These are phyloP conservation scores for Dendrobium chrysotoxum DNA, from an alignment of 106 monocot species.

Conservation along the genomic window DNA sequence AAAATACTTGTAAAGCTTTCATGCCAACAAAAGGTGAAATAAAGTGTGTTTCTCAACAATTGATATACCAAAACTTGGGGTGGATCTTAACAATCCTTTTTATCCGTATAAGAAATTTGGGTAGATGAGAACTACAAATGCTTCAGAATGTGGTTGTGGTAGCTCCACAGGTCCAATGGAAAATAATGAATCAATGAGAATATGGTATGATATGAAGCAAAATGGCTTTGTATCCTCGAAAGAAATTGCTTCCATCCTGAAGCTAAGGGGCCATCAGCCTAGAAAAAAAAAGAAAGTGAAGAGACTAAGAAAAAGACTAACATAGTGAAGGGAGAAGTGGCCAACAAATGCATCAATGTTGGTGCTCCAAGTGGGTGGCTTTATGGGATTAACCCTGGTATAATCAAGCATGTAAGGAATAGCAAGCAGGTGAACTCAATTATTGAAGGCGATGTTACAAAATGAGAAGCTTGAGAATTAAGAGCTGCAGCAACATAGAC, in stretches of 20 bases:
- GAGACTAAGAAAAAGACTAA: conserved; percentile 42
- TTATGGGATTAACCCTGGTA: conserved; percentile 74
- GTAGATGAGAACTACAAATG: conserved; percentile 25
- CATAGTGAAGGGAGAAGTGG: conserved; percentile 29
- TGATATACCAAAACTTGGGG: conserved; percentile 12
- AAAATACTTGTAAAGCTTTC: not conserved
- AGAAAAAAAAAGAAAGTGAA: conserved; percentile 52
- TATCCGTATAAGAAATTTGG: conserved; percentile 52
- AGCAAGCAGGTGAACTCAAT: conserved; percentile 78
- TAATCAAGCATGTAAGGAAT: conserved; percentile 86
- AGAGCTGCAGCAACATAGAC: conserved; percentile 8
- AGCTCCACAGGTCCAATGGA: conserved; percentile 62
- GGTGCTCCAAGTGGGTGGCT: conserved; percentile 67
- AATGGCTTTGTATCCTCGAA: conserved; percentile 71
- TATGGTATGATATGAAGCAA: conserved; percentile 86
- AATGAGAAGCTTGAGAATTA: conserved; percentile 37
- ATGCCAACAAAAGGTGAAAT: not conserved
- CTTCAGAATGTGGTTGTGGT: conserved; percentile 76
- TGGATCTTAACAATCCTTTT: conserved; percentile 52
- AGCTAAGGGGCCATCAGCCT: conserved; percentile 30
- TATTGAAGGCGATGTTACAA: conserved; percentile 59
- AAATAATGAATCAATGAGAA: conserved; percentile 51
- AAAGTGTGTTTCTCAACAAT: not conserved
- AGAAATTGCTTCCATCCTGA: conserved; percentile 41
- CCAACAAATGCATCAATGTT: conserved; percentile 33